Evolutionary conservation across 2,329 filamentous ascomycete species (phyloP).

Genomic region (Atkinsonella hypoxylon): DNA sequence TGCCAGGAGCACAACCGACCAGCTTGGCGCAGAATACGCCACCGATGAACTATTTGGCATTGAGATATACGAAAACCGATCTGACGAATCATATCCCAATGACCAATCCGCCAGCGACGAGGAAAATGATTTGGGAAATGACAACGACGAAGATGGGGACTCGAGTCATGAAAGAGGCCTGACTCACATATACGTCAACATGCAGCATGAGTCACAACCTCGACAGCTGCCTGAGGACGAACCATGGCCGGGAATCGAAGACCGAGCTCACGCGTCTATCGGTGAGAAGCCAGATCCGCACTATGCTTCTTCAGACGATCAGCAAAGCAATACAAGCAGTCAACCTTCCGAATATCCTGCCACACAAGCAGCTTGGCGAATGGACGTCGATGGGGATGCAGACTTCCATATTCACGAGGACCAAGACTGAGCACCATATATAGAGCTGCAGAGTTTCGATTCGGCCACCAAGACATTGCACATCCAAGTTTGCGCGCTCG

Average conservation of each 20-base stretch:
- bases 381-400: constrained; percentile 10
- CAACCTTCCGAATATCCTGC: constrained; percentile 45
- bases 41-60: constrained; percentile 25
- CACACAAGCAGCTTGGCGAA: constrained; percentile 32
- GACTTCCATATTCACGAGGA: constrained; percentile 32
- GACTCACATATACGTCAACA: constrained; percentile 10
- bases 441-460: no score
- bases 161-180: constrained; percentile 16
- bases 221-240: constrained; percentile 39
- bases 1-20: constrained; percentile 15
- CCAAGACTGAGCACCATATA: constrained; percentile 6
- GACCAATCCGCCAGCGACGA: constrained; percentile 17
- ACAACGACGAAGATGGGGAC: constrained; percentile 14
- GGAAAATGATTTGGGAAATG: neutral
- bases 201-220: constrained; percentile 13
- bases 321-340: constrained; percentile 32
- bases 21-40: constrained; percentile 19
- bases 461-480: no score
- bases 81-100: constrained; percentile 20
- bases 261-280: constrained; percentile 31
- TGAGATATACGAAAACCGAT: constrained; percentile 23
- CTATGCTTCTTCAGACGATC: constrained; percentile 14
- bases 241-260: constrained; percentile 45
- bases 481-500: no score
- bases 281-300: constrained; percentile 39